A percentile compares a stretch with the other conserved stretches of the same genome.
These are phyloP conservation scores for Trapa incisa DNA, from an alignment of 345 rosid genomes.

Conservation along the genomic window DNA sequence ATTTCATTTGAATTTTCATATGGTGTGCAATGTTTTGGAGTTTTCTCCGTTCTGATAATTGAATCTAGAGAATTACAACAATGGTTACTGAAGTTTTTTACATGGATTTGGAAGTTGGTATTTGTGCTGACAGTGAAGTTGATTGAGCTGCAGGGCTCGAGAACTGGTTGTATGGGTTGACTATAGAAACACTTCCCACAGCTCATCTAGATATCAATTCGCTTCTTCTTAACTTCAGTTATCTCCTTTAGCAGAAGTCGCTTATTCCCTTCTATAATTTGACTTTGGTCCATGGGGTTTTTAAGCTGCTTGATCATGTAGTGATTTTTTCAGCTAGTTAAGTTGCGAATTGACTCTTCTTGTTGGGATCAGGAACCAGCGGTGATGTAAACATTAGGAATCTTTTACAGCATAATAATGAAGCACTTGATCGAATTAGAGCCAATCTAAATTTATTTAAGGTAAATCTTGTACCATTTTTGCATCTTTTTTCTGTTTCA, in stretches of 20 bases:
- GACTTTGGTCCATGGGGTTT: not conserved
- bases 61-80: not conserved
- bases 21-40: not conserved
- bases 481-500: not conserved
- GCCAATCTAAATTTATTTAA: slow-evolving; percentile 58
- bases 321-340: not conserved
- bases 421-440: slow-evolving; percentile 55
- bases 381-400: slow-evolving; percentile 28
- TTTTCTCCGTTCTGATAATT: not conserved
- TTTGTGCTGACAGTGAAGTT: not conserved
- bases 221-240: not conserved
- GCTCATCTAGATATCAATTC: not conserved
- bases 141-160: not conserved
- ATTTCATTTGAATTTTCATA: not conserved
- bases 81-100: not conserved
- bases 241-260: not conserved
- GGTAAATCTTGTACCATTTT: slow-evolving; percentile 17
- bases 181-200: not conserved
- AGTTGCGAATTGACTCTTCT: not conserved
- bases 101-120: not conserved
- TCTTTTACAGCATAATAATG: slow-evolving; percentile 66
- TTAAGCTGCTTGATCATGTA: not conserved
- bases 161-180: not conserved
- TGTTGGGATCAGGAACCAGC: slow-evolving; percentile 44
- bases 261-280: not conserved